Base-by-base conservation (phyloP, 768 basidiomycete genomes). In the Kwoniella dejecticola region DNA sequence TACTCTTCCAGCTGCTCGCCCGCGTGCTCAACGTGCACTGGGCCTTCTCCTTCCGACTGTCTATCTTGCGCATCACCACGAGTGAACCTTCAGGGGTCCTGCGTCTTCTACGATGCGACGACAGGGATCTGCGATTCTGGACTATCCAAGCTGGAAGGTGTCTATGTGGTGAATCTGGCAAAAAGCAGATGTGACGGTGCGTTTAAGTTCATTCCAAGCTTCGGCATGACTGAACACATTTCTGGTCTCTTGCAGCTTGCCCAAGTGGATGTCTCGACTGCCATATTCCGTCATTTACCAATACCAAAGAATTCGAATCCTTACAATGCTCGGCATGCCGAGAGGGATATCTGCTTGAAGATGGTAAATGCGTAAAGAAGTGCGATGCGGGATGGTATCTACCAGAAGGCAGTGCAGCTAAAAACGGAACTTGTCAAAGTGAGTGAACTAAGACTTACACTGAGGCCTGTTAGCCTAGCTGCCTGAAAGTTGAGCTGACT, bases 361-460 rank as follows among this genome's bases (percentile, higher is more conserved):
- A 58, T 44, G 72, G 74, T 0, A 24, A 46, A 17, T 78, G 77
- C 45, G 69, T 72, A 0, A 45, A 69, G 62, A 60, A 19, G 19
- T 78, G 77, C 38, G 30, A 52, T 15, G 62, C 60, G 3, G 77
- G 77, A 3, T 64, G 47, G 49, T 78, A 62, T 54, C 30, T 75
- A 1, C 71, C 72, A 15, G 52, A 46, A 8, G 64, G 63, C 0
- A 46, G 56, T 21, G 66, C 70, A 8, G 52, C 42, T 1, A 67
- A 44, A 4, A 78, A 75, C 46, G 77, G 75, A 10, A 75, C 74
- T 3, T 78, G 77, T 63, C 64, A 74, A 60, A 41, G 77, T 78
- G 63, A 61, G 76, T 66, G n/a, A 36, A 36, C 33, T 7, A 36
- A 36, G n/a, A n/a, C n/a, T n/a, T n/a, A n/a, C n/a, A n/a, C n/a